Evolutionary conservation across 805 yeast genomes (phyloP).

Genomic region (Cyberlindnera veronae): DNA sequence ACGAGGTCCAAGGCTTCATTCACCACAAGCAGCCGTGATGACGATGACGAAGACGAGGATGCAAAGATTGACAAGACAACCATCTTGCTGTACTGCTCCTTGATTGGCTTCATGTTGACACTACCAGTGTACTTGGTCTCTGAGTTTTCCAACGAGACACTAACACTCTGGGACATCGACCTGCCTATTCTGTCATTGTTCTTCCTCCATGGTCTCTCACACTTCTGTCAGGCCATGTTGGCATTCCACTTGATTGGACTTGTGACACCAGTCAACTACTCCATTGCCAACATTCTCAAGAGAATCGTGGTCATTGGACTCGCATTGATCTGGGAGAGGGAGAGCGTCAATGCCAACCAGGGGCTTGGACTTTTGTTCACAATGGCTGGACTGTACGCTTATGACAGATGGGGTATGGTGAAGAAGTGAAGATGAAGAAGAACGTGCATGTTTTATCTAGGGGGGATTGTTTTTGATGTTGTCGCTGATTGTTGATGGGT

Average conservation of each 20-base stretch:
- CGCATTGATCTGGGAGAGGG: constrained; percentile 63
- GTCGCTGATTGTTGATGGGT: too few relatives aligned
- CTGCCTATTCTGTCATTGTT: constrained; percentile 36
- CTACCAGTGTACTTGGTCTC: constrained; percentile 61
- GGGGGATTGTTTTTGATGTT: background rate
- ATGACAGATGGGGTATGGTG: constrained; percentile 62
- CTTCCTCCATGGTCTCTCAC: constrained; percentile 61
- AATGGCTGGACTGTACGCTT: constrained; percentile 60
- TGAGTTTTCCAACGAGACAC: constrained; percentile 38
- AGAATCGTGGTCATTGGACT: constrained; percentile 67
- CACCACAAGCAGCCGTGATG: constrained; percentile 19
- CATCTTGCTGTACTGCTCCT: constrained; percentile 66
- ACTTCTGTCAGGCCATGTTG: constrained; percentile 66
- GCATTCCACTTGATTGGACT: constrained; percentile 75
- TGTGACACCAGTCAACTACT: constrained; percentile 72
- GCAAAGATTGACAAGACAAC: constrained; percentile 66
- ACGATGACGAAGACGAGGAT: constrained; percentile 24
- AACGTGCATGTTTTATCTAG: background rate
- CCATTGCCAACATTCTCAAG: constrained; percentile 74
- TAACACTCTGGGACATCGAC: constrained; percentile 31
- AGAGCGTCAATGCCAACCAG: constrained; percentile 37
- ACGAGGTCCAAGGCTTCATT: constrained; percentile 5
- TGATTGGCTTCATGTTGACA: constrained; percentile 64
- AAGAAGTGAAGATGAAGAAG: constrained; percentile 11
- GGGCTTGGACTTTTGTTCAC: constrained; percentile 54